Conservation (phyloP, 805 yeast species). For the Monosporozyma solicola region DNA sequence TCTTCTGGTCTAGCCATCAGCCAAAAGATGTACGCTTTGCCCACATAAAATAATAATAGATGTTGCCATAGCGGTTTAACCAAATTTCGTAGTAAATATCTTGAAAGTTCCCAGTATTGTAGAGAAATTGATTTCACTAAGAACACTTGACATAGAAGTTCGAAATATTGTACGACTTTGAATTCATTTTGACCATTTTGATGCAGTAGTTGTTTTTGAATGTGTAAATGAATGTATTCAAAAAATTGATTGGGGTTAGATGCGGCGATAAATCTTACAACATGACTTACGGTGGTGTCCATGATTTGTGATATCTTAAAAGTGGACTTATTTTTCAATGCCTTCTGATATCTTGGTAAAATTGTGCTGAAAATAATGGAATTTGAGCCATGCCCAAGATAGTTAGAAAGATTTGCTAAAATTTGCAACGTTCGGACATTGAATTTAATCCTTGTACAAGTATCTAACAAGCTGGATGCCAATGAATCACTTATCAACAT, state of each 20-base stretch:
- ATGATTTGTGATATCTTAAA: slow-evolving; percentile 7
- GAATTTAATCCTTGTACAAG: slow-evolving; percentile 28
- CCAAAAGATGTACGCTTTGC: slow-evolving; percentile 44
- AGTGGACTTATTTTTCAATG: slow-evolving; percentile 9
- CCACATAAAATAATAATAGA: slow-evolving; percentile 36
- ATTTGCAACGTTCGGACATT: slow-evolving; percentile 26
- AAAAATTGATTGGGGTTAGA: slow-evolving; percentile 40
- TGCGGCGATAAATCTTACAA: slow-evolving; percentile 41
- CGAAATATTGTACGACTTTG: slow-evolving; percentile 28
- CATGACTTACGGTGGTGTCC: slow-evolving; percentile 19
- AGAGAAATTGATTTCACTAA: slow-evolving; percentile 32
- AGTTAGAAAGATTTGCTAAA: slow-evolving; percentile 23
- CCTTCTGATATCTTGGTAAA: slow-evolving; percentile 15
- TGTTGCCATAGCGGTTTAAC: slow-evolving; percentile 40
- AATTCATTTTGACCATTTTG: slow-evolving; percentile 1
- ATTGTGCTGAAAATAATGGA: slow-evolving; percentile 5
- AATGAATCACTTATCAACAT: slow-evolving; percentile 15
- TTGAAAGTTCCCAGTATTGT: slow-evolving; percentile 34
- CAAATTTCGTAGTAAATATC: slow-evolving; percentile 30
- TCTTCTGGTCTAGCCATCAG: slow-evolving; percentile 40
- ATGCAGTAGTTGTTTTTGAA: slow-evolving; percentile 7
- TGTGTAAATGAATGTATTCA: slow-evolving; percentile 16
- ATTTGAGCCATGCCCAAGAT: slow-evolving; percentile 5
- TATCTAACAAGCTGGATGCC: slow-evolving; percentile 24
- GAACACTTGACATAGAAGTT: slow-evolving; percentile 37